These are phyloP conservation scores for Wallacemonas sp. DNA, from an alignment of 208 protist species.

Conservation along the genomic window DNA sequence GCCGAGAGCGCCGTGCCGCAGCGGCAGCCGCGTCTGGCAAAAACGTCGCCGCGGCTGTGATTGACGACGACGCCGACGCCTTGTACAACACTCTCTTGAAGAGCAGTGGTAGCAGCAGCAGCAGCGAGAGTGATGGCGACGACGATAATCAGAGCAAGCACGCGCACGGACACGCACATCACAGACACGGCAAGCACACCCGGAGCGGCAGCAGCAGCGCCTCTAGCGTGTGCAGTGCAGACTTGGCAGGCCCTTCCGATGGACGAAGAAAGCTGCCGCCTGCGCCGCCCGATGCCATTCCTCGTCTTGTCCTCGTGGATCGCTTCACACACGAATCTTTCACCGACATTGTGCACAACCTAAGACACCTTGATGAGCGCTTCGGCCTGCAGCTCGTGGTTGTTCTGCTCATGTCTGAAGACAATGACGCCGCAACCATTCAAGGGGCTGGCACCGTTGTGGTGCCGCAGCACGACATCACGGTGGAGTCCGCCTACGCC, in stretches of 20 bases:
- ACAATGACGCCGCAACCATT: constrained; percentile 19
- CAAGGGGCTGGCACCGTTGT: constrained; percentile 61
- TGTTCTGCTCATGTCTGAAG: constrained; percentile 54
- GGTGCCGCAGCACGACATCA: constrained; percentile 44
- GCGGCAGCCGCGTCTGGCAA: not conserved
- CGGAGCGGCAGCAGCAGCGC: not conserved
- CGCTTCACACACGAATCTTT: constrained; percentile 82
- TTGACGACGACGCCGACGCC: not conserved
- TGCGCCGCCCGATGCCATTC: constrained; percentile 46
- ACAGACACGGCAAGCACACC: not conserved
- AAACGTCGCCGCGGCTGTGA: not conserved
- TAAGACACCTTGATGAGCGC: constrained; percentile 69
- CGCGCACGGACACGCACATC: not conserved
- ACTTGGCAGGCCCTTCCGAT: not conserved
- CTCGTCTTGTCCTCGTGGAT: constrained; percentile 76
- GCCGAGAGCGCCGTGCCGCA: constrained; percentile 13
- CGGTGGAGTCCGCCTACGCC: constrained; percentile 61
- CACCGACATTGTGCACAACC: constrained; percentile 59
- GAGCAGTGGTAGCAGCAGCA: constrained; percentile 14
- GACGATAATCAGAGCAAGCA: not conserved
- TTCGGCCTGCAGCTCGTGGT: constrained; percentile 67
- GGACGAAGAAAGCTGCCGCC: constrained; percentile 13
- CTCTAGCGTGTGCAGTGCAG: constrained; percentile 46
- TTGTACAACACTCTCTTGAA: constrained; percentile 3
- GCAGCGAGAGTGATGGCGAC: not conserved